These are phyloP conservation scores for Penstemon davidsonii DNA, from an alignment of 257 asterid genomes.

Conservation along the genomic window DNA sequence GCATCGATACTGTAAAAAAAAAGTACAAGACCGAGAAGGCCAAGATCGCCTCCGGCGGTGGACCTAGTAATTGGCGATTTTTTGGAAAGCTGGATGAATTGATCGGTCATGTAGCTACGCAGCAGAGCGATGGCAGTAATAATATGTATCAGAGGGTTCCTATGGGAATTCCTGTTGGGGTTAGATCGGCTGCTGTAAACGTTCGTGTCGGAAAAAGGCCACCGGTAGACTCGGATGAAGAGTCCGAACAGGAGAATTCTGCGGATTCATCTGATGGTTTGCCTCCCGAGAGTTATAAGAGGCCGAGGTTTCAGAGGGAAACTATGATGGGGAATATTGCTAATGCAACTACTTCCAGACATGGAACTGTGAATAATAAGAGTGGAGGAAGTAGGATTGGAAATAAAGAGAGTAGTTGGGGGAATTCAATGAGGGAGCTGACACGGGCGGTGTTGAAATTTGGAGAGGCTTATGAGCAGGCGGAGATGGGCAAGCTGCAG, in stretches of 20 bases:
- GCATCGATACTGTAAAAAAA: constrained; percentile 92
- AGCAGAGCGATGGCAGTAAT: constrained; percentile 16
- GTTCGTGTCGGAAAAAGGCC: constrained; percentile 34
- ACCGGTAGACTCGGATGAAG: constrained; percentile 42
- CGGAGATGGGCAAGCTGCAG: constrained; percentile 73
- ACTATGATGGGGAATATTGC: constrained; percentile 17
- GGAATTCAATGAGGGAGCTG: constrained; percentile 58
- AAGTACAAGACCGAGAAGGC: constrained; percentile 86
- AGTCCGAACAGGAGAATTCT: constrained; percentile 56
- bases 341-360: constrained; percentile 11
- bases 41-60: constrained; percentile 60
- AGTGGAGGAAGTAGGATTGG: constrained; percentile 29
- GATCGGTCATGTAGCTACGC: constrained; percentile 54
- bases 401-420: constrained; percentile 42
- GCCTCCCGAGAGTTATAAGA: constrained; percentile 56
- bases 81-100: constrained; percentile 57
- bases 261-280: constrained; percentile 60
- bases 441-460: constrained; percentile 64
- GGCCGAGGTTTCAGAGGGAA: constrained; percentile 41
- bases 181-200: constrained; percentile 32
- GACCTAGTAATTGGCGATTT: constrained; percentile 72
- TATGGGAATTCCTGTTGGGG: constrained; percentile 44
- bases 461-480: constrained; percentile 83
- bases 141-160: constrained; percentile 33
- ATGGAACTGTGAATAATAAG: constrained; percentile 26